phyloP scores from a whole-genome alignment of 768 basidiomycete species.

The Pisolithus orientalis region DNA sequence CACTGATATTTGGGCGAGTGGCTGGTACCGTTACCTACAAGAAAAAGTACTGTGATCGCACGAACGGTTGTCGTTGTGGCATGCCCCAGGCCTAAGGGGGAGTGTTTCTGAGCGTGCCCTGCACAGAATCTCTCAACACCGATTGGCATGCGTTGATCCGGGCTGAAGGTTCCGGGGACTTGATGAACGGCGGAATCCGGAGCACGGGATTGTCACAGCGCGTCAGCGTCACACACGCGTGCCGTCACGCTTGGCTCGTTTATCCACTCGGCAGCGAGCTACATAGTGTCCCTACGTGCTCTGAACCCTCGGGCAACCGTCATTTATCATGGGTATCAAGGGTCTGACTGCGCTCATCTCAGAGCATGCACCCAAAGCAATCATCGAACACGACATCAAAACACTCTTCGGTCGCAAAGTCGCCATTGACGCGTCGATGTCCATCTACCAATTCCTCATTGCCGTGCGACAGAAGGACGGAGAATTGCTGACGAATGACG shows the following conservation, averaged over 20 bases:
- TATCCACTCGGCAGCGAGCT: not conserved
- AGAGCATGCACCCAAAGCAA: slow-evolving; percentile 84
- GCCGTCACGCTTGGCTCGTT: not conserved
- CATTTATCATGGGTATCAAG: slow-evolving; percentile 78
- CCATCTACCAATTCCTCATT: slow-evolving; percentile 96
- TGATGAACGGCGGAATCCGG: no score
- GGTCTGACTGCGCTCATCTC: slow-evolving; percentile 86
- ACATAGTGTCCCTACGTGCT: not conserved
- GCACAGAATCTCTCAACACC: no score
- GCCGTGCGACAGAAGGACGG: slow-evolving; percentile 96
- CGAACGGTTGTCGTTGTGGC: no score
- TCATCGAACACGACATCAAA: slow-evolving; percentile 91
- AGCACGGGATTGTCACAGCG: not conserved
- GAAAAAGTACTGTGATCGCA: no score
- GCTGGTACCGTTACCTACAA: no score
- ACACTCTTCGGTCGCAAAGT: slow-evolving; percentile 97
- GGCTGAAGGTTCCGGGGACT: no score
- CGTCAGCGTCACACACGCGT: not conserved
- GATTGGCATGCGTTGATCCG: no score
- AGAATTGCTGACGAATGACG: slow-evolving; percentile 94
- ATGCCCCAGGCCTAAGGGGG: no score
- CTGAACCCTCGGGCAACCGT: not conserved
- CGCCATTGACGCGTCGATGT: slow-evolving; percentile 97
- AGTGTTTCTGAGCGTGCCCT: no score
- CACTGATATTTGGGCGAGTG: no score